phyloP scores from a whole-genome alignment of 2,329 filamentous ascomycete species.

The Fusarium sp. region DNA sequence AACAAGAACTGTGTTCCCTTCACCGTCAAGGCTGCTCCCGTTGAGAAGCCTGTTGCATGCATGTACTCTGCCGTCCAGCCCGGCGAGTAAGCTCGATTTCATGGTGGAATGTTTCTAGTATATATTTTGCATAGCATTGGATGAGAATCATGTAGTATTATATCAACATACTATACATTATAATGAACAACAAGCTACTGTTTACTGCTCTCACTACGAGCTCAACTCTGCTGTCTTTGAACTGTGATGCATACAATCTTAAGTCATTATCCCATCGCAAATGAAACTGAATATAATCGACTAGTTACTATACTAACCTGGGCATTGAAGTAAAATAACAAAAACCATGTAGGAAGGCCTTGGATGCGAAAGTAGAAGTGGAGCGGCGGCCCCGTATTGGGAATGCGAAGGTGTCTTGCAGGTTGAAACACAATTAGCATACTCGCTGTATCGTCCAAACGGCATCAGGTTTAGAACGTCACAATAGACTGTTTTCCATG shows the following conservation, averaged over 20 bases:
- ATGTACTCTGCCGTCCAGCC: slow-evolving; percentile 47
- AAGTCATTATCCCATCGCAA: too few relatives aligned
- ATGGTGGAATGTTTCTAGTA: background rate
- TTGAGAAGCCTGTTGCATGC: slow-evolving; percentile 51
- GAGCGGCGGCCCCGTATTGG: too few relatives aligned
- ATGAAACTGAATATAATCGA: too few relatives aligned
- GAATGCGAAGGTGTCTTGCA: too few relatives aligned
- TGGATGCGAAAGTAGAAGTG: too few relatives aligned
- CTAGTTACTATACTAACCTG: too few relatives aligned
- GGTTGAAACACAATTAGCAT: background rate
- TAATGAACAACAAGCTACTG: background rate
- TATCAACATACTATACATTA: background rate
- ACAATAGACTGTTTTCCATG: too few relatives aligned
- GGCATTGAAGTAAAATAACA: too few relatives aligned
- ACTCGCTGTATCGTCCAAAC: background rate
- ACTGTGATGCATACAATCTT: too few relatives aligned
- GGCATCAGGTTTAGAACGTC: background rate
- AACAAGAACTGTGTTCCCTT: slow-evolving; percentile 54
- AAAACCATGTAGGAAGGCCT: too few relatives aligned
- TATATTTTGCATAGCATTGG: background rate
- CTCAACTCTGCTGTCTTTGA: too few relatives aligned
- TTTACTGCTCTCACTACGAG: background rate
- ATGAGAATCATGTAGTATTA: background rate
- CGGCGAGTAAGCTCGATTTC: background rate
- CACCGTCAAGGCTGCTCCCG: slow-evolving; percentile 46